Conservation (phyloP, 2,329 filamentous ascomycete species). For the Aspergillus spinulosporus region DNA sequence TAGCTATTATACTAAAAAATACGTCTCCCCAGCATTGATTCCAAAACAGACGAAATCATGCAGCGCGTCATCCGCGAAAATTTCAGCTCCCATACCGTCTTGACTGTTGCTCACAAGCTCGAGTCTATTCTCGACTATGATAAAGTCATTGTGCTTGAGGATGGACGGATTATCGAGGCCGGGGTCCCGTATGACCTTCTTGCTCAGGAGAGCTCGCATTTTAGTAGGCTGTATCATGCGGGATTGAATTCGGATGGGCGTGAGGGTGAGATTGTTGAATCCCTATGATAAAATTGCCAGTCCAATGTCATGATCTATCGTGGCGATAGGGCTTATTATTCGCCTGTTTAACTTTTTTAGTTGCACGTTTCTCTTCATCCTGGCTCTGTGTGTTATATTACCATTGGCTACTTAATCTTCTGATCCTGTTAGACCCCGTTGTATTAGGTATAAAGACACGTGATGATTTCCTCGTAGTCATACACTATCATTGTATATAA, state of each 20-base stretch:
- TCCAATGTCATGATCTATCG: too few species aligned
- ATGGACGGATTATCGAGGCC: constrained; percentile 38
- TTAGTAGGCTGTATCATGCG: constrained; percentile 36
- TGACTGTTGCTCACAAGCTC: constrained; percentile 59
- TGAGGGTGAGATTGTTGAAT: constrained; percentile 1
- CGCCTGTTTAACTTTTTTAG: too few species aligned
- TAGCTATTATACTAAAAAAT: not conserved
- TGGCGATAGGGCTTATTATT: too few species aligned
- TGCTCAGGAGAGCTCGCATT: constrained; percentile 35
- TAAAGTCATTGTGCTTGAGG: constrained; percentile 40
- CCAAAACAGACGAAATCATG: constrained; percentile 58
- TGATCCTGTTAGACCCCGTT: too few species aligned
- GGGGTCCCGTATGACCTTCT: constrained; percentile 42
- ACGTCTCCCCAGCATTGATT: constrained; percentile 51
- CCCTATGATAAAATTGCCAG: too few species aligned
- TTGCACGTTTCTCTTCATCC: too few species aligned
- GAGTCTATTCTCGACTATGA: constrained; percentile 47
- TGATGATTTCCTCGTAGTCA: too few species aligned
- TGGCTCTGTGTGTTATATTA: too few species aligned
- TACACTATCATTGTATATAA: too few species aligned
- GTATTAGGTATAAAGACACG: too few species aligned
- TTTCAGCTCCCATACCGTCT: constrained; percentile 60
- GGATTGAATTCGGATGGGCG: constrained; percentile 27
- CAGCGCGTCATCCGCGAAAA: constrained; percentile 56
- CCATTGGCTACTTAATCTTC: too few species aligned